Percentiles rank a stretch among this genome's conserved stretches.
phyloP scores from a whole-genome alignment of 306 rosid species.

The Lathyrus tuberosus region DNA sequence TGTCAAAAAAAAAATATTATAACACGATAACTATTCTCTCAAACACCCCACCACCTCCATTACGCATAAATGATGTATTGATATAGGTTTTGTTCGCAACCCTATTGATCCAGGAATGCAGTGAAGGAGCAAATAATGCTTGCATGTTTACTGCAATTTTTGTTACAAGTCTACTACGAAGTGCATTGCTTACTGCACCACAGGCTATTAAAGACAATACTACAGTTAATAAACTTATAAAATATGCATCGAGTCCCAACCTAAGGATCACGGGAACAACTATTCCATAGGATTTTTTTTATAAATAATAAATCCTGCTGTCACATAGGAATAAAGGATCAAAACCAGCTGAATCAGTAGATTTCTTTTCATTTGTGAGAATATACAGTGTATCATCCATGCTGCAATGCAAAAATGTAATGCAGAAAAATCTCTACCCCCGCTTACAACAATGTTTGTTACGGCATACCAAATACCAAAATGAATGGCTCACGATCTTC shows the following conservation, averaged over 20 bases:
- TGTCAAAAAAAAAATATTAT: too few species aligned
- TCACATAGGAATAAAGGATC: background rate
- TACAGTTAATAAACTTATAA: background rate
- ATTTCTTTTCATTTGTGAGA: constrained; percentile 32
- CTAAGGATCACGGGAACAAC: background rate
- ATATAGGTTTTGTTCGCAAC: too few species aligned
- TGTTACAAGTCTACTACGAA: too few species aligned
- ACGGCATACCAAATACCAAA: constrained; percentile 27
- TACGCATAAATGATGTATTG: too few species aligned
- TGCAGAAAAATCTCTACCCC: background rate
- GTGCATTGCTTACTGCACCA: too few species aligned
- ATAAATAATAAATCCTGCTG: background rate
- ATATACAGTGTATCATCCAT: constrained; percentile 36
- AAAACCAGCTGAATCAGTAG: background rate
- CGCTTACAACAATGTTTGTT: constrained; percentile 3
- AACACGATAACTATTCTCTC: too few species aligned
- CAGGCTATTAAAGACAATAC: background rate
- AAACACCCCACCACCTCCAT: too few species aligned
- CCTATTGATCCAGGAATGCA: too few species aligned
- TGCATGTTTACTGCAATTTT: too few species aligned
- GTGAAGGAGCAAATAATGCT: too few species aligned
- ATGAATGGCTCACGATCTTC: constrained; percentile 64
- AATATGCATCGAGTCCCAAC: background rate
- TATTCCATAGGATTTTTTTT: background rate
- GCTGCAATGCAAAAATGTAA: constrained; percentile 30